These are phyloP conservation scores for Pythium angustatum DNA, from an alignment of 352 stramenopile species.

Conservation along the genomic window DNA sequence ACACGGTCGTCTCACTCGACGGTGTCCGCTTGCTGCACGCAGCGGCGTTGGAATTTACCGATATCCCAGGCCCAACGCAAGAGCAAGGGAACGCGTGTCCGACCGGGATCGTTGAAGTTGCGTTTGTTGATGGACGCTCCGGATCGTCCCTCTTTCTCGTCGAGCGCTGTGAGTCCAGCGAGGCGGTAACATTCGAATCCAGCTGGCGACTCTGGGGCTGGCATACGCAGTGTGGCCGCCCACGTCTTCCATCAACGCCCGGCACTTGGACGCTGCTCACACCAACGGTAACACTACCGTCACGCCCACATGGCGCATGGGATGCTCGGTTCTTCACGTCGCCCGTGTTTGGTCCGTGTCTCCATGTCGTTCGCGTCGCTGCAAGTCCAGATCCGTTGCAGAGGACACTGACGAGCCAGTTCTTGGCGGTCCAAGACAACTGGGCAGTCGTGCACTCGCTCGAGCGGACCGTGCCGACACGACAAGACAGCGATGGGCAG, in stretches of 20 bases:
- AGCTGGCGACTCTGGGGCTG: slow-evolving; percentile 26
- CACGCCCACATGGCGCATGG: not conserved
- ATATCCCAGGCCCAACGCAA: not conserved
- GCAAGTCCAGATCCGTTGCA: not conserved
- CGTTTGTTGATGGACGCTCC: slow-evolving; percentile 2
- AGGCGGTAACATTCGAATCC: not conserved
- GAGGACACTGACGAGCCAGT: slow-evolving; percentile 4
- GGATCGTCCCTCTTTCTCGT: slow-evolving; percentile 13
- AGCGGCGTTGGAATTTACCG: slow-evolving; percentile 7
- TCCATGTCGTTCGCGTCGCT: slow-evolving; percentile 23
- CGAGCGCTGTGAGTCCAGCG: not conserved
- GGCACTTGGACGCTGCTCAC: slow-evolving; percentile 2
- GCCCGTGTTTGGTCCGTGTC: slow-evolving; percentile 28
- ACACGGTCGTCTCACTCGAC: not conserved
- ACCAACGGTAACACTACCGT: too few species aligned
- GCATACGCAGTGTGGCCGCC: not conserved
- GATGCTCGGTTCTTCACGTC: slow-evolving; percentile 24
- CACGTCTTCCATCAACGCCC: too few species aligned
- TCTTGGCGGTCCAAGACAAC: slow-evolving; percentile 21
- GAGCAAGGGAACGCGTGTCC: not conserved
- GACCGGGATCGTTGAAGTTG: not conserved
- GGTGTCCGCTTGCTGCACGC: slow-evolving; percentile 22
- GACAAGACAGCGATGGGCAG: not conserved
- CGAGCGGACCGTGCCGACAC: not conserved
- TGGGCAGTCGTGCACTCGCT: slow-evolving; percentile 16